Evolutionary conservation across 805 yeast species (phyloP).

Genomic region (Ogataea populi-albae): DNA sequence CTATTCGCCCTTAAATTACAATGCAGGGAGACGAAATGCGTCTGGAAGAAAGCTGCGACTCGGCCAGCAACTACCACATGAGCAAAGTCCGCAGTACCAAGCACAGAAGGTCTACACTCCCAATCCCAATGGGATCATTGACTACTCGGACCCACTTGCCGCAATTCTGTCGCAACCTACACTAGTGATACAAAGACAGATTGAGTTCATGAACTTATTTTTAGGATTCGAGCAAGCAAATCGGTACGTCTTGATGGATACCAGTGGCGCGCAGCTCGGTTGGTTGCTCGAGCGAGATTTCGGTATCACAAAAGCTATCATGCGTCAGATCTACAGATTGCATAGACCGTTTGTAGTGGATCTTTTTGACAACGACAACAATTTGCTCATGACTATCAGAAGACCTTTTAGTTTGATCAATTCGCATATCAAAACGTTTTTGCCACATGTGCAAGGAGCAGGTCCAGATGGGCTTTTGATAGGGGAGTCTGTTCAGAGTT

Average conservation of each 20-base stretch:
- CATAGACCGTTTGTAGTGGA: slow-evolving; percentile 86
- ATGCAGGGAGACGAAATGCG: slow-evolving; percentile 2
- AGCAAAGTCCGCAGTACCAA: slow-evolving; percentile 25
- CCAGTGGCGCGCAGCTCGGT: slow-evolving; percentile 72
- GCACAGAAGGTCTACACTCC: slow-evolving; percentile 20
- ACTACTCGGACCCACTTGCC: slow-evolving; percentile 56
- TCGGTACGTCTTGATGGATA: slow-evolving; percentile 68
- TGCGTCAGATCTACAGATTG: slow-evolving; percentile 77
- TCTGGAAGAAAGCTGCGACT: slow-evolving; percentile 4
- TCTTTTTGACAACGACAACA: slow-evolving; percentile 62
- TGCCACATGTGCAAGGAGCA: slow-evolving; percentile 48
- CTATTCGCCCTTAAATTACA: slow-evolving; percentile 22
- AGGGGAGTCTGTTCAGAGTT: slow-evolving; percentile 87
- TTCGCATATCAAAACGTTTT: slow-evolving; percentile 72
- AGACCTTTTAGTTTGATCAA: slow-evolving; percentile 88
- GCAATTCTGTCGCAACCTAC: slow-evolving; percentile 74
- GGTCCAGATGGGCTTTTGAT: slow-evolving; percentile 47
- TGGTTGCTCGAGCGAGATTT: slow-evolving; percentile 78
- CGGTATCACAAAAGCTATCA: slow-evolving; percentile 63
- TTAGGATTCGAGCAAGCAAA: slow-evolving; percentile 93
- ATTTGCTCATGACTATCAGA: slow-evolving; percentile 59
- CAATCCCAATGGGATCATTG: slow-evolving; percentile 45
- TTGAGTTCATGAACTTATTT: slow-evolving; percentile 84
- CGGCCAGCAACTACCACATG: neutral
- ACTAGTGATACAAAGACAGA: slow-evolving; percentile 78